Percentiles rank a stretch among this genome's conserved stretches.
phyloP scores from a whole-genome alignment of 2,329 filamentous ascomycete species.

The Dactylella cylindrospora region DNA sequence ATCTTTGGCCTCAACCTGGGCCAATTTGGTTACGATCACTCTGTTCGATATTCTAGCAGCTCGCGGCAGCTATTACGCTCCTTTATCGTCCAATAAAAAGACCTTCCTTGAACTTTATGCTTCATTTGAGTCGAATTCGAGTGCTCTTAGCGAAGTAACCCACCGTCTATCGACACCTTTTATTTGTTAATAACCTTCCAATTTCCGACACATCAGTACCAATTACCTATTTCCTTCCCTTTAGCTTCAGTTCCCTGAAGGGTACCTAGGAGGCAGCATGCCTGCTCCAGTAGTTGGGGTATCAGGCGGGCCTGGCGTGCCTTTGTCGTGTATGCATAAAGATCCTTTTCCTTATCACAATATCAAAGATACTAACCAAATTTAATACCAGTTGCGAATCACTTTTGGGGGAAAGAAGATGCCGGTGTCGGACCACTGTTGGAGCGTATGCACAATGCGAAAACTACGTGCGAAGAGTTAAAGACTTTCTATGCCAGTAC shows the following conservation, averaged over 20 bases:
- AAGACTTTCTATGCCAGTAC: constrained; percentile 83
- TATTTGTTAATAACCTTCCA: too few species aligned
- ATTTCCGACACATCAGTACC: too few species aligned
- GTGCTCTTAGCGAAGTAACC: too few species aligned
- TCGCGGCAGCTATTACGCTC: too few species aligned
- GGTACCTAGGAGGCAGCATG: constrained; percentile 32
- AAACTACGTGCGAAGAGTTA: constrained; percentile 90
- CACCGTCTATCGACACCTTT: too few species aligned
- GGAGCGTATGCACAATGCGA: constrained; percentile 90
- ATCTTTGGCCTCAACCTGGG: too few species aligned
- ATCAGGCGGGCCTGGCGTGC: constrained; percentile 65
- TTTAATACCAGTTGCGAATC: constrained; percentile 80
- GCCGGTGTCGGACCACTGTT: constrained; percentile 88
- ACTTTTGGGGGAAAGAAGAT: constrained; percentile 99
- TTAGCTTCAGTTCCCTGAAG: constrained; percentile 24
- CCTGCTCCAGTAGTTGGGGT: constrained; percentile 35
- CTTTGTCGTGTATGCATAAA: constrained; percentile 64
- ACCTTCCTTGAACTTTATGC: too few species aligned
- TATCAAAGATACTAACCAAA: constrained; percentile 50
- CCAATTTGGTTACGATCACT: too few species aligned
- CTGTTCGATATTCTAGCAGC: too few species aligned
- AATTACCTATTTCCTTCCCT: too few species aligned
- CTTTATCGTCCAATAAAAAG: too few species aligned
- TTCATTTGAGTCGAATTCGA: too few species aligned
- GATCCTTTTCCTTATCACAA: constrained; percentile 28